phyloP scores from a whole-genome alignment of 164 flowering plant species.

The Buxus sempervirens region DNA sequence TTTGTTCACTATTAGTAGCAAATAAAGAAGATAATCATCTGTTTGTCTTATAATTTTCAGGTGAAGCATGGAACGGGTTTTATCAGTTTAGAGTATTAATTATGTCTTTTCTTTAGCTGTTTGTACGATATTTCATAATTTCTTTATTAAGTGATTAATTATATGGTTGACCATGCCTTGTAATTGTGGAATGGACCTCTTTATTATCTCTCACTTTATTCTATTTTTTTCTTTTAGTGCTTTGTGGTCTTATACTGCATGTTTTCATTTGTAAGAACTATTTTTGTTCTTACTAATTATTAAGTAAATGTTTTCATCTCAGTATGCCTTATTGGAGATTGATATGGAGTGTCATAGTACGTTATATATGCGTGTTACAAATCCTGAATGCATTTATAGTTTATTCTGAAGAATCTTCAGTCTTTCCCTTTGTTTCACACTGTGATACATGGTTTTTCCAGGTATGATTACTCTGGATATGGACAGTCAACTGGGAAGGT shows the following conservation, averaged over 20 bases:
- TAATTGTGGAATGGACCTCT: too few species aligned
- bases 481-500: slow-evolving; percentile 93
- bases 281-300: background rate
- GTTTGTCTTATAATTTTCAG: too few species aligned
- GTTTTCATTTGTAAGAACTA: background rate
- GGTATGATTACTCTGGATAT: slow-evolving; percentile 91
- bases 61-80: too few species aligned
- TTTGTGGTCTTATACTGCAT: background rate
- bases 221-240: background rate
- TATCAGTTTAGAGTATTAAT: too few species aligned
- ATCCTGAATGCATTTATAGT: background rate
- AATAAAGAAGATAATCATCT: too few species aligned
- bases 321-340: background rate
- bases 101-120: too few species aligned
- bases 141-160: too few species aligned
- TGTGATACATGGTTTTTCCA: slow-evolving; percentile 18
- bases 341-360: too few species aligned
- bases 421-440: background rate
- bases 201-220: background rate
- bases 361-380: background rate
- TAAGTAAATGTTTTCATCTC: background rate
- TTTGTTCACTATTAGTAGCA: too few species aligned
- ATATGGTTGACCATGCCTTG: too few species aligned
- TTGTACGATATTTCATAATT: too few species aligned
- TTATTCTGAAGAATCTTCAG: background rate